Percentiles rank a stretch among this genome's conserved stretches.
Evolutionary conservation across 2,329 filamentous ascomycete species (phyloP).

Genomic region (Ceratocystis variospora): DNA sequence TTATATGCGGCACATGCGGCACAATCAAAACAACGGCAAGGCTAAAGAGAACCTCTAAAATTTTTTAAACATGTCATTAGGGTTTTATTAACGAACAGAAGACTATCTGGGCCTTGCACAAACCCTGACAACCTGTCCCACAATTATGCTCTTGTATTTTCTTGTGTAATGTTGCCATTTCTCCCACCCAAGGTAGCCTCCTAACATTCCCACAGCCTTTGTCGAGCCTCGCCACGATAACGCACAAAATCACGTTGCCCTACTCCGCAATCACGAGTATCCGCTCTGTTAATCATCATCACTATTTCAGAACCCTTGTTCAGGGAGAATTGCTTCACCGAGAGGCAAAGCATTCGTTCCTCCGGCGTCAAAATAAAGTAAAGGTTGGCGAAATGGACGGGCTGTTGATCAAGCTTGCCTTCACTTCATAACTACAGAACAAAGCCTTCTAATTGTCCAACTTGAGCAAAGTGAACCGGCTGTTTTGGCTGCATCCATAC

Average conservation of each 20-base stretch:
- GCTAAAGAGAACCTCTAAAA: background rate
- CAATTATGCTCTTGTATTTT: background rate
- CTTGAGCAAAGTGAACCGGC: too few relatives aligned
- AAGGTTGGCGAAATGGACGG: background rate
- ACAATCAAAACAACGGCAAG: background rate
- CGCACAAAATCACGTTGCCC: background rate
- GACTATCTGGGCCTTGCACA: background rate
- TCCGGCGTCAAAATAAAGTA: background rate
- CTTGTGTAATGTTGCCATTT: background rate
- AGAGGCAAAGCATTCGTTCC: too few relatives aligned
- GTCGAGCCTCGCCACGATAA: background rate
- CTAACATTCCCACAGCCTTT: background rate
- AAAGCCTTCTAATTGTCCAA: too few relatives aligned
- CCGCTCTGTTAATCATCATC: background rate
- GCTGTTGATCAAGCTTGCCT: too few relatives aligned
- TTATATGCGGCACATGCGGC: background rate
- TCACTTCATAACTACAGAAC: too few relatives aligned
- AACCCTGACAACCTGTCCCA: background rate
- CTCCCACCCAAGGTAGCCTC: background rate
- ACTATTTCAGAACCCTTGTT: background rate
- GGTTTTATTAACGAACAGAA: background rate
- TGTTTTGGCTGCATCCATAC: too few relatives aligned
- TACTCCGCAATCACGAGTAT: background rate
- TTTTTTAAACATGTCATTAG: too few relatives aligned
- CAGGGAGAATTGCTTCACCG: background rate